Conservation (phyloP, 2,329 filamentous ascomycete genomes). For the Apiospora rasikravindrae region DNA sequence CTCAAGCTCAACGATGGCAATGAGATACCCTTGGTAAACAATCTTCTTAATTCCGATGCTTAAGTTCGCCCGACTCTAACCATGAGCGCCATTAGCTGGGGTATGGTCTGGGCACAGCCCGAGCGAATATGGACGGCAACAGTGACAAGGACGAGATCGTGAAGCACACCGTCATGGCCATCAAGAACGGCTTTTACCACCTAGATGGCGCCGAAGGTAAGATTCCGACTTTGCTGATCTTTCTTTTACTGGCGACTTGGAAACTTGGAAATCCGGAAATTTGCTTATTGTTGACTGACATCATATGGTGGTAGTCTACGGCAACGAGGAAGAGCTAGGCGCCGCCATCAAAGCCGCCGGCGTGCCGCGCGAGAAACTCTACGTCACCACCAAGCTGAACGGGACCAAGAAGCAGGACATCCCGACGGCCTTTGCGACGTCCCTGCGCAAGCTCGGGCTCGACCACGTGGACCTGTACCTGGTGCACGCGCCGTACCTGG, state of each 20-base stretch:
- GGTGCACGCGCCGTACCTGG: conserved; percentile 63
- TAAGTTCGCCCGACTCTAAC: neutral
- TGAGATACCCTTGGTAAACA: conserved; percentile 69
- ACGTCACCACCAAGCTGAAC: conserved; percentile 66
- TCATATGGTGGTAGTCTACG: conserved; percentile 52
- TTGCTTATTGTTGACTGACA: neutral
- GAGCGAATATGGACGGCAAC: conserved; percentile 58
- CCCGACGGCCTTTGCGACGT: conserved; percentile 59
- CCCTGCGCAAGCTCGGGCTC: conserved; percentile 68
- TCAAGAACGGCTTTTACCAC: conserved; percentile 73
- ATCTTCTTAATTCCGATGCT: neutral
- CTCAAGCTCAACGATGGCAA: conserved; percentile 77
- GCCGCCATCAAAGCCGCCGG: conserved; percentile 70
- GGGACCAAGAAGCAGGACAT: conserved; percentile 47
- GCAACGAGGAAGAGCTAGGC: conserved; percentile 73
- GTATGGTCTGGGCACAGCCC: conserved; percentile 75
- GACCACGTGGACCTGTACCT: conserved; percentile 77
- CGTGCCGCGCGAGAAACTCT: conserved; percentile 70
- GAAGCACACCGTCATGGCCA: conserved; percentile 62
- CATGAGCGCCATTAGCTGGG: conserved; percentile 54
- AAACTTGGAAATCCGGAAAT: neutral
- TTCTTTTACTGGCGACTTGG: neutral
- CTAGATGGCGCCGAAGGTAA: conserved; percentile 76
- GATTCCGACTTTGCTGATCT: conserved; percentile 25
- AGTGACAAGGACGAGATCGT: conserved; percentile 59